A percentile compares a stretch with the other conserved stretches of the same genome.
Conservation (phyloP, 1,284 basidiomycete species). For the Austroboletus rostrupii region DNA sequence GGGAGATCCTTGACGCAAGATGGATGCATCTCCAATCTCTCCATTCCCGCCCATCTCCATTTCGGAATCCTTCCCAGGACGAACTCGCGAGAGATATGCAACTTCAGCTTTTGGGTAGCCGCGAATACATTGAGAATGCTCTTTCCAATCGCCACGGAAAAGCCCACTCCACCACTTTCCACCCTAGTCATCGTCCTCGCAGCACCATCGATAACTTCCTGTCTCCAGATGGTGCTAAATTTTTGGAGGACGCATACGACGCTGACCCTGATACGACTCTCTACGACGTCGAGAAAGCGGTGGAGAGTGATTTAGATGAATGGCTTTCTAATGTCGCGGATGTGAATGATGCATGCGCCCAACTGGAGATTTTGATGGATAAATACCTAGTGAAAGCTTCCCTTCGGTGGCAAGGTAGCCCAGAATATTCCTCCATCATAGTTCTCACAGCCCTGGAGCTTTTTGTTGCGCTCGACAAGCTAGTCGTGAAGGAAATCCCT, state of each 20-base stretch:
- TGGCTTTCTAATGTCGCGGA: background rate
- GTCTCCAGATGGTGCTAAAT: background rate
- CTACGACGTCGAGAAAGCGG: constrained; percentile 15
- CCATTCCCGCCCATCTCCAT: background rate
- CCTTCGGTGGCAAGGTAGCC: background rate
- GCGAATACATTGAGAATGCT: background rate
- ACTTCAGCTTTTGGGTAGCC: background rate
- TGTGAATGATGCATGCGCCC: background rate
- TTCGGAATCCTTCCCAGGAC: background rate
- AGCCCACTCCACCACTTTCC: constrained; percentile 5
- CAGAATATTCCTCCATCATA: background rate
- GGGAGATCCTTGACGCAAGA: background rate
- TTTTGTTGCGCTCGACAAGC: background rate
- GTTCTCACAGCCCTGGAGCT: background rate
- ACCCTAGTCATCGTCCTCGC: background rate
- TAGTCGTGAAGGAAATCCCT: background rate
- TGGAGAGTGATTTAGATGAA: background rate
- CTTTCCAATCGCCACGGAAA: background rate
- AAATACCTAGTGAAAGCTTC: background rate
- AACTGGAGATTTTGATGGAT: constrained; percentile 4
- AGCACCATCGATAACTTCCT: background rate
- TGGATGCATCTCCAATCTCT: background rate
- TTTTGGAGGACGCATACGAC: constrained; percentile 4
- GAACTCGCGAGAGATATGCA: background rate
- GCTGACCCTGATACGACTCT: constrained; percentile 22